Conservation (phyloP, 768 basidiomycete genomes). For the Sarcodon aspratus region DNA sequence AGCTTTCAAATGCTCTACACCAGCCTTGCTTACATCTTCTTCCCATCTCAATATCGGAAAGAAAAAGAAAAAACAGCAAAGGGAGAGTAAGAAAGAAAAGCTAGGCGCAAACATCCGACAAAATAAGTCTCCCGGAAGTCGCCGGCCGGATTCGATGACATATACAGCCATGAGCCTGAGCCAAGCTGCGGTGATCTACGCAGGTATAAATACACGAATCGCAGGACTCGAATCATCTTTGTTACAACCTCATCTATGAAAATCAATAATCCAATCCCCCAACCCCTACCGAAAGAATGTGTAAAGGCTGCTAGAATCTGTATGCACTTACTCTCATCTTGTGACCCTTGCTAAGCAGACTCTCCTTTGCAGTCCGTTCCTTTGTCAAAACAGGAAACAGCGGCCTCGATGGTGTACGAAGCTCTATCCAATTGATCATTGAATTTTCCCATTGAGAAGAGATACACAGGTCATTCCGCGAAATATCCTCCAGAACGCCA, state of each 20-base stretch:
- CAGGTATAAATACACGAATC: not conserved
- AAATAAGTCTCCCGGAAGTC: not conserved
- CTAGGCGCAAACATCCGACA: not conserved
- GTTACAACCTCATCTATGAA: constrained; percentile 25
- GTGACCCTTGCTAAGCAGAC: constrained; percentile 3
- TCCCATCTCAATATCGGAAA: constrained; percentile 12
- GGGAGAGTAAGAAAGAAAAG: not conserved
- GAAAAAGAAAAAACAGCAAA: not conserved
- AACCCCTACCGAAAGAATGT: constrained; percentile 73
- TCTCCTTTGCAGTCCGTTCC: constrained; percentile 47
- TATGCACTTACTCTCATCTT: constrained; percentile 21
- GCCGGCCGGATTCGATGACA: constrained; percentile 4
- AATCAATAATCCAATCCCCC: constrained; percentile 37
- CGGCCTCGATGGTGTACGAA: constrained; percentile 64
- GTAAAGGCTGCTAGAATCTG: constrained; percentile 82
- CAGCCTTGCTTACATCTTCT: constrained; percentile 7
- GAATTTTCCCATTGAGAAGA: not conserved
- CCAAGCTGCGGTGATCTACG: not conserved
- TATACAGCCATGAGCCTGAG: constrained; percentile 1
- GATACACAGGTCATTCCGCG: constrained; percentile 39
- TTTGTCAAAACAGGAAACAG: constrained; percentile 77
- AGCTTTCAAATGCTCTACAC: constrained; percentile 6
- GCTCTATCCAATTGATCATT: constrained; percentile 3
- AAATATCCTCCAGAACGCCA: constrained; percentile 41
- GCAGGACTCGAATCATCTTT: not conserved